These are phyloP conservation scores for Leishmania lainsoni DNA, from an alignment of 208 protist genomes.

Conservation along the genomic window DNA sequence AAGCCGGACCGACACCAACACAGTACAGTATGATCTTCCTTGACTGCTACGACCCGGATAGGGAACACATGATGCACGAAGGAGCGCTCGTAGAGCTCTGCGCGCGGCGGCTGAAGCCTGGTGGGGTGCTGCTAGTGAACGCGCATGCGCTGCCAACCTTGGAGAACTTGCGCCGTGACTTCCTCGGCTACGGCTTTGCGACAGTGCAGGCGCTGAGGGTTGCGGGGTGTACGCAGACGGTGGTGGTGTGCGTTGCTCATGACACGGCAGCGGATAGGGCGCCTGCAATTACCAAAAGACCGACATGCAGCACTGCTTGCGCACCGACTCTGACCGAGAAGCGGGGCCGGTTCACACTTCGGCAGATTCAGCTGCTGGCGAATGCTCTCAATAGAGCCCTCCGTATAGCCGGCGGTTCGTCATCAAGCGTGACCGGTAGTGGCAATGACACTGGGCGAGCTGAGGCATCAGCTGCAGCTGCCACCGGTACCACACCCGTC, in stretches of 20 bases:
- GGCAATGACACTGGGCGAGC: background rate
- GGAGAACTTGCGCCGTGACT: conserved; percentile 32
- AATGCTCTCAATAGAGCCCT: background rate
- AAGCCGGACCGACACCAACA: background rate
- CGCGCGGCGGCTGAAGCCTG: conserved; percentile 45
- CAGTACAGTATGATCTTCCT: conserved; percentile 78
- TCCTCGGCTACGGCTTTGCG: conserved; percentile 53
- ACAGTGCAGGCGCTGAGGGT: conserved; percentile 76
- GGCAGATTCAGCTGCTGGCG: conserved; percentile 20
- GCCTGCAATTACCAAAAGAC: background rate
- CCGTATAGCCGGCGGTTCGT: background rate
- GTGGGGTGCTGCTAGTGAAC: conserved; percentile 73
- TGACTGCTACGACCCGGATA: conserved; percentile 82
- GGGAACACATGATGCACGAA: conserved; percentile 78
- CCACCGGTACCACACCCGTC: background rate
- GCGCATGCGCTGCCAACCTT: conserved; percentile 62
- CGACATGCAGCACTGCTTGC: background rate
- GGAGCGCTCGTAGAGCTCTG: conserved; percentile 58
- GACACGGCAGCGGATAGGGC: background rate
- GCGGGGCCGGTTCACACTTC: conserved; percentile 23
- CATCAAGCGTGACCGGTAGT: background rate
- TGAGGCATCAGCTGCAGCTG: background rate
- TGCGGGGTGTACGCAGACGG: conserved; percentile 57
- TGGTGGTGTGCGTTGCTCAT: conserved; percentile 51
- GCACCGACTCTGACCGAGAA: conserved; percentile 10